A percentile compares a stretch with the other conserved stretches of the same genome.
Conservation (phyloP, 2,329 filamentous ascomycete genomes). For the Fusarium graminum region DNA sequence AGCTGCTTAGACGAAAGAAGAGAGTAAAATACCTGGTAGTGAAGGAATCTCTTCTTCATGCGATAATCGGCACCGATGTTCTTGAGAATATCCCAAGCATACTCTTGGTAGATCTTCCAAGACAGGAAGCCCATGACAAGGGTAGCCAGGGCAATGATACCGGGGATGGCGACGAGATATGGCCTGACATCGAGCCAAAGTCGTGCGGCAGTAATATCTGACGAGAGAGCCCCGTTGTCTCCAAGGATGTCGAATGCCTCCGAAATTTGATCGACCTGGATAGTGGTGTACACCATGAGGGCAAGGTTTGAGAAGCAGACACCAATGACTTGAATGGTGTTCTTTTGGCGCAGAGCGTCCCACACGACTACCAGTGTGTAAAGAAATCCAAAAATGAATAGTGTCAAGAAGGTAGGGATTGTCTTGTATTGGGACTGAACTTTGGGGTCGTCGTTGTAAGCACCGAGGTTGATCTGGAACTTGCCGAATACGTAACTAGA, state of each 20-base stretch:
- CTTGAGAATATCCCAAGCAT: conserved; percentile 99
- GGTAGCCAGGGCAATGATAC: conserved; percentile 82
- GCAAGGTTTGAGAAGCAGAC: conserved; percentile 93
- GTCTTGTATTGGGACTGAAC: conserved; percentile 71
- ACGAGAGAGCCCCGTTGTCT: conserved; percentile 59
- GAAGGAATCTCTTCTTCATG: conserved; percentile 96
- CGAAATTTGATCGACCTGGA: conserved; percentile 91
- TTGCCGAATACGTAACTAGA: conserved; percentile 87
- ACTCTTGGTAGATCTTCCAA: conserved; percentile 98
- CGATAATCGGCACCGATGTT: conserved; percentile 97
- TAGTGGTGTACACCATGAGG: conserved; percentile 90
- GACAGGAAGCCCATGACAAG: conserved; percentile 80
- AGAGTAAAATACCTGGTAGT: conserved; percentile 80
- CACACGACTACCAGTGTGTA: conserved; percentile 92
- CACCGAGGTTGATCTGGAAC: conserved; percentile 76
- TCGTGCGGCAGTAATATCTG: conserved; percentile 49
- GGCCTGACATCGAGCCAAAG: conserved; percentile 80
- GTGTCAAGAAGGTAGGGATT: conserved; percentile 93
- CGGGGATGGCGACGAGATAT: conserved; percentile 86
- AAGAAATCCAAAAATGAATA: conserved; percentile 97
- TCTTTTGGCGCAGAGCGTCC: conserved; percentile 93
- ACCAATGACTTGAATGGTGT: conserved; percentile 98
- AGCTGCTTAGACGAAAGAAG: neutral
- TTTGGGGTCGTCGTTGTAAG: conserved; percentile 55
- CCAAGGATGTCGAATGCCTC: conserved; percentile 74